These are phyloP conservation scores for Albophoma yamanashiensis DNA, from an alignment of 2,329 filamentous ascomycete genomes.

Conservation along the genomic window DNA sequence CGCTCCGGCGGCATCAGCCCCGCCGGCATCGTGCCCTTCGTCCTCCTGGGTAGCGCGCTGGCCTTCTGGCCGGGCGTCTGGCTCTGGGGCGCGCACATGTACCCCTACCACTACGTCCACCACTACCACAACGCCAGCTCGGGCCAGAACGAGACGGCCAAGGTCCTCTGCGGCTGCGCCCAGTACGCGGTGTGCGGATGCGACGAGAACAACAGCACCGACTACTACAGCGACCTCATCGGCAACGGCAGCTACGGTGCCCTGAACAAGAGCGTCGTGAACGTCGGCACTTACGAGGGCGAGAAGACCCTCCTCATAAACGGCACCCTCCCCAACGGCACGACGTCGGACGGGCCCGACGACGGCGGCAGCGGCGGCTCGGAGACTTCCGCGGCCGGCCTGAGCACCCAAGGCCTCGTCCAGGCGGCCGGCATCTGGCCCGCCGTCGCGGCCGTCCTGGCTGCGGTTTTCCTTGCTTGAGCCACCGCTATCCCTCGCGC, in stretches of 20 bases:
- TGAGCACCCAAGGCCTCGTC: slow-evolving; percentile 19
- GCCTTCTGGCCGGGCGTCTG: slow-evolving; percentile 55
- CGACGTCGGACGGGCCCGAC: slow-evolving; percentile 29
- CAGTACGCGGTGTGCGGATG: slow-evolving; percentile 44
- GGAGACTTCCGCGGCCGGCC: slow-evolving; percentile 16
- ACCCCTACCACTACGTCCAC: slow-evolving; percentile 33
- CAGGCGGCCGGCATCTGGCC: slow-evolving; percentile 40
- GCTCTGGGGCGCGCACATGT: slow-evolving; percentile 53
- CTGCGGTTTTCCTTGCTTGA: slow-evolving; percentile 32
- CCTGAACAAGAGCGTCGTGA: slow-evolving; percentile 52
- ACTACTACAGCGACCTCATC: slow-evolving; percentile 51
- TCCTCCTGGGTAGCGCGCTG: slow-evolving; percentile 37
- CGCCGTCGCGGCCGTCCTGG: slow-evolving; percentile 29
- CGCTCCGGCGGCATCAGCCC: slow-evolving; percentile 38
- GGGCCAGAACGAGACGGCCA: slow-evolving; percentile 22
- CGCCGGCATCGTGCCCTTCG: slow-evolving; percentile 40
- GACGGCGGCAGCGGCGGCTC: slow-evolving; percentile 15
- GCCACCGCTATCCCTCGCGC: neutral
- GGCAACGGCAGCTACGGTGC: slow-evolving; percentile 50
- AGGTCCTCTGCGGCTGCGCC: slow-evolving; percentile 42
- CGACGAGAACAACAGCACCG: slow-evolving; percentile 53
- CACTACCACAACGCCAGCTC: slow-evolving; percentile 39
- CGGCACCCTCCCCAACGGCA: slow-evolving; percentile 63
- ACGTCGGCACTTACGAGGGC: slow-evolving; percentile 33
- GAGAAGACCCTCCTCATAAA: slow-evolving; percentile 57